Percentiles rank a stretch among this genome's conserved stretches.
phyloP scores from a whole-genome alignment of 2,329 filamentous ascomycete genomes.

The Colletotrichum euphorbiae region DNA sequence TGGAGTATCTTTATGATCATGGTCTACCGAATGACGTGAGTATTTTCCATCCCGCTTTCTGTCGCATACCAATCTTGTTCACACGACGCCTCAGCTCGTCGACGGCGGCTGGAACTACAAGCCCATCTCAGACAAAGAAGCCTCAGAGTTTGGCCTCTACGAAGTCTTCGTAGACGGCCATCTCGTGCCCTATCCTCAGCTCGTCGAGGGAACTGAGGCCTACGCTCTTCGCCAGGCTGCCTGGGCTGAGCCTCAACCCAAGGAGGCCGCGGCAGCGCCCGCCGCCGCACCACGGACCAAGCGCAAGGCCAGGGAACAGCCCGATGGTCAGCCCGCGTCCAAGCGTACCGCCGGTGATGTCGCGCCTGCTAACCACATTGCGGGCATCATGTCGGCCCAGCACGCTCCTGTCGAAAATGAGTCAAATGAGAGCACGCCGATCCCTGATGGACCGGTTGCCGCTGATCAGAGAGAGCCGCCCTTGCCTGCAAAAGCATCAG shows the following conservation, averaged over 20 bases:
- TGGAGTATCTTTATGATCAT: constrained; percentile 57
- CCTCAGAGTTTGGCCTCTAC: constrained; percentile 58
- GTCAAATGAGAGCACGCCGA: constrained; percentile 45
- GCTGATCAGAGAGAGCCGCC: constrained; percentile 45
- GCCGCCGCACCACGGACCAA: constrained; percentile 48
- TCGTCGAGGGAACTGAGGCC: constrained; percentile 54
- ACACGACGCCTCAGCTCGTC: constrained; percentile 48
- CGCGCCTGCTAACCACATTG: constrained; percentile 40
- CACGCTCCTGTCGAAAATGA: constrained; percentile 43
- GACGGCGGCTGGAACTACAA: constrained; percentile 61
- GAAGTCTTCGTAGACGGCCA: constrained; percentile 54
- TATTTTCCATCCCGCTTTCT: constrained; percentile 34
- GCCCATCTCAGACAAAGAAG: constrained; percentile 57
- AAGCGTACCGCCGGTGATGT: constrained; percentile 57
- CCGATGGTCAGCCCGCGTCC: constrained; percentile 60
- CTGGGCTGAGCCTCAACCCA: constrained; percentile 35
- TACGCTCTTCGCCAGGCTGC: constrained; percentile 36
- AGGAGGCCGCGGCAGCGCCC: constrained; percentile 22
- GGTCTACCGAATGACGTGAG: constrained; percentile 63
- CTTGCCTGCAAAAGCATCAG: constrained; percentile 49
- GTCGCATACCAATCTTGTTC: constrained; percentile 40
- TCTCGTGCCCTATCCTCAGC: constrained; percentile 59
- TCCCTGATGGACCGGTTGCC: constrained; percentile 43
- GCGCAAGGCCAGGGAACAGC: constrained; percentile 63
- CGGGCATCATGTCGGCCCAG: constrained; percentile 50